These are phyloP conservation scores for Porphyrellus cyaneotinctus DNA, from an alignment of 768 basidiomycete genomes.

Conservation along the genomic window DNA sequence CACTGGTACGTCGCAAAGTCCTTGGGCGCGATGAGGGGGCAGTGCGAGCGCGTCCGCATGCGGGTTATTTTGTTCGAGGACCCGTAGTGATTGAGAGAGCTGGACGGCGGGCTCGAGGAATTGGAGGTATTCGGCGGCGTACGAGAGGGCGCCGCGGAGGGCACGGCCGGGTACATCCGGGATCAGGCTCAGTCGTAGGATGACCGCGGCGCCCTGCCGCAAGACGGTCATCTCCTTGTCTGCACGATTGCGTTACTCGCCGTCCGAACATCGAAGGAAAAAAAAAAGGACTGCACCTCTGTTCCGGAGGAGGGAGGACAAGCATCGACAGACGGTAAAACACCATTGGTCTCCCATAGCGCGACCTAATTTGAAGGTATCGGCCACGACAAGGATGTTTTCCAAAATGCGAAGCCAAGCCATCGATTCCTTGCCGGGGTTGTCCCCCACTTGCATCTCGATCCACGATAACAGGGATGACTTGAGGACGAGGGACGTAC, in stretches of 20 bases:
- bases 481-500: constrained; percentile 66
- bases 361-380: constrained; percentile 48
- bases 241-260: not conserved
- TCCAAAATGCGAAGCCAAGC: constrained; percentile 66
- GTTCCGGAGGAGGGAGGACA: constrained; percentile 26
- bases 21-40: constrained; percentile 34
- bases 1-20: constrained; percentile 34
- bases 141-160: constrained; percentile 32
- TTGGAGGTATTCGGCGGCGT: constrained; percentile 27
- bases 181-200: constrained; percentile 37
- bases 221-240: constrained; percentile 19
- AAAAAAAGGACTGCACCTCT: constrained; percentile 6
- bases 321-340: constrained; percentile 48
- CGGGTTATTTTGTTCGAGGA: not conserved
- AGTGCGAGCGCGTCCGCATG: constrained; percentile 9
- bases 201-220: constrained; percentile 27
- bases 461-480: constrained; percentile 79
- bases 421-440: constrained; percentile 37
- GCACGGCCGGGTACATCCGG: constrained; percentile 22
- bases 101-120: constrained; percentile 23
- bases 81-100: not conserved
- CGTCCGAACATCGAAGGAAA: not conserved
- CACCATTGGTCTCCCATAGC: constrained; percentile 62
- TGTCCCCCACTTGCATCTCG: constrained; percentile 55
- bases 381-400: constrained; percentile 52